These are phyloP conservation scores for Sclerotinia nivalis DNA, from an alignment of 2,329 filamentous ascomycete species.

Conservation along the genomic window DNA sequence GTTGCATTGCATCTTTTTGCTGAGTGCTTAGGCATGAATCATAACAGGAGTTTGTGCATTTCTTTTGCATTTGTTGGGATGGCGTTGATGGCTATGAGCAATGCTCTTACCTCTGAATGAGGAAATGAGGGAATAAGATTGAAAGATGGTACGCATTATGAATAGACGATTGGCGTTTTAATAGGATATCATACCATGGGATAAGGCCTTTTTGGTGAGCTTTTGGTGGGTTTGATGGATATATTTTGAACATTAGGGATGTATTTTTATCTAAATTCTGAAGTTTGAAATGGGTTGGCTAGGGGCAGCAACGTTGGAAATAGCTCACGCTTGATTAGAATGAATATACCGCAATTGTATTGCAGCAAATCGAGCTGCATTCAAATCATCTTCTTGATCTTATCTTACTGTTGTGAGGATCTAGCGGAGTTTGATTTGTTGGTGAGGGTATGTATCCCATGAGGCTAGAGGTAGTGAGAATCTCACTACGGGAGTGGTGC, in stretches of 20 bases:
- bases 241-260: not conserved
- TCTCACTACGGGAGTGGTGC: too few species aligned
- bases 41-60: constrained; percentile 75
- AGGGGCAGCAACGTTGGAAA: not conserved
- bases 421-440: not conserved
- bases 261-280: not conserved
- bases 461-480: too few species aligned
- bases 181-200: constrained; percentile 19
- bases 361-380: not conserved
- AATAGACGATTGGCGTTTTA: constrained; percentile 16
- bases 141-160: constrained; percentile 13
- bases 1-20: constrained; percentile 88
- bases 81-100: constrained; percentile 81
- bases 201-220: not conserved
- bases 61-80: constrained; percentile 83
- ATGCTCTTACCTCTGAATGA: constrained; percentile 68
- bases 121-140: not conserved
- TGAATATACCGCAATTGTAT: not conserved
- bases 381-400: not conserved
- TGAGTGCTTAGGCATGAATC: constrained; percentile 80
- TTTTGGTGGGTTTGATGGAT: not conserved
- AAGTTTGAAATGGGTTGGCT: not conserved
- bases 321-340: not conserved
- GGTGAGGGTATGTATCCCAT: too few species aligned
- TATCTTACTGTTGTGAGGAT: not conserved